Percentiles rank a stretch among this genome's conserved stretches.
phyloP scores from a whole-genome alignment of 2,329 filamentous ascomycete genomes.

The Cladosporium sp. region DNA sequence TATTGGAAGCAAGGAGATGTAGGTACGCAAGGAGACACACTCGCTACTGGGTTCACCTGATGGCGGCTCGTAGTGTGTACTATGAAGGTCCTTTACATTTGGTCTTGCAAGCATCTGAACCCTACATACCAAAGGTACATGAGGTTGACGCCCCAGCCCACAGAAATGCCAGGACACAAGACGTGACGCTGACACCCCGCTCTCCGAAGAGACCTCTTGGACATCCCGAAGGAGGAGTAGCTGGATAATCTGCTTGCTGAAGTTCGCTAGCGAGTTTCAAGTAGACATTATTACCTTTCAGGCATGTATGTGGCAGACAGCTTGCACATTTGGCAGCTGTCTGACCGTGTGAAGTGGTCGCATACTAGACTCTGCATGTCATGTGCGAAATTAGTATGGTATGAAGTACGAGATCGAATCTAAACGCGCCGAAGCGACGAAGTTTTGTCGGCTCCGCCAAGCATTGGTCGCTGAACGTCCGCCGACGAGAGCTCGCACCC shows the following conservation, averaged over 20 bases:
- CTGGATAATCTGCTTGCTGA: conserved; percentile 25
- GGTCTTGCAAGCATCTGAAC: conserved; percentile 21
- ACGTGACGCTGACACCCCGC: conserved; percentile 26
- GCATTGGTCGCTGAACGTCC: background rate
- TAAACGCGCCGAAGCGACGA: background rate
- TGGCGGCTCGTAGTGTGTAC: conserved; percentile 25
- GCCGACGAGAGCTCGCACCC: background rate
- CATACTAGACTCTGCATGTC: too few species aligned
- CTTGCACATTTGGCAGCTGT: too few species aligned
- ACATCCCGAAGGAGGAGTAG: conserved; percentile 24
- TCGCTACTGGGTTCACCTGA: conserved; percentile 20
- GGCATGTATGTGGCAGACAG: background rate
- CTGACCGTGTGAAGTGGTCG: background rate
- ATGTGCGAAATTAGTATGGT: too few species aligned
- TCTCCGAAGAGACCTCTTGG: conserved; percentile 29
- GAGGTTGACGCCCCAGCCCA: conserved; percentile 23
- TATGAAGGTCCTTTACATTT: conserved; percentile 31
- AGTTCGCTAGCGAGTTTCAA: background rate
- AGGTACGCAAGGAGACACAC: conserved; percentile 31
- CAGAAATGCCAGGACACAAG: conserved; percentile 26
- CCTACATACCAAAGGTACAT: conserved; percentile 13
- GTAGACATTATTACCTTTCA: background rate
- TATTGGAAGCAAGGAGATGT: conserved; percentile 16
- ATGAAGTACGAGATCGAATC: too few species aligned
- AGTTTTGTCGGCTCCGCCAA: background rate